Evolutionary conservation across 148 eudicot species (phyloP), one percentile per base, ranked within the genome.

Genomic region (Rhododendron williamsianum): DNA sequence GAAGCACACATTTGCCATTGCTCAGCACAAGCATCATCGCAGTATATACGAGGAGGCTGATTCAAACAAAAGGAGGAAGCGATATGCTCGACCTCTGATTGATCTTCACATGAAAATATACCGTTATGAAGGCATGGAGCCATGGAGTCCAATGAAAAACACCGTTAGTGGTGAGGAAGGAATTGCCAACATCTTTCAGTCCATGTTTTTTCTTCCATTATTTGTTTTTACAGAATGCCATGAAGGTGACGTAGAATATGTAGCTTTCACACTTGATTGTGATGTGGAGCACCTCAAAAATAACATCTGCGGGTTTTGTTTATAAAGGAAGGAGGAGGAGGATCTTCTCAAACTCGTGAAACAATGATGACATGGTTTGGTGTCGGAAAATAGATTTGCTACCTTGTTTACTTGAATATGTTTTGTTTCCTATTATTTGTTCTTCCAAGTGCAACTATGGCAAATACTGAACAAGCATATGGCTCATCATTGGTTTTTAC

Each of bases 91-190:
- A 81, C 99, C 98, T 81, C 91, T 97, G 18, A 93, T 97, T 86
- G 98, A 97, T 89, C 98, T 92, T 65, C 99, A 97, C 48, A 95
- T 94, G 98, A 95, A 93, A 84, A 97, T 97, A 81, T 97, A 95
- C 85, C 91, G 87, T 63, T 97, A 92, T 45, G 99, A 95, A 87
- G 98, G 98, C 78, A 77, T 97, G 94, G 92, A 94, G 88, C 94
- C 98, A 23, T 97, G 99, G 99, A 90, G 87, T 86, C 93, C 94
- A 19, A 86, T 86, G 83, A 95, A 95, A 89, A 90, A 83, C 48
- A 94, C 93, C 60, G 84, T 85, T 23, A 94, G 99, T 85, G 99
- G 99, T 97, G 91, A 91, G 93, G 82, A 60, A 25, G 23, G 41
- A 43, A 80, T 80, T 56, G 11, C 76, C 58, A 54, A 6, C 73